Conservation (phyloP, 148 eudicot genomes). For the Vaccinium darrowii region DNA sequence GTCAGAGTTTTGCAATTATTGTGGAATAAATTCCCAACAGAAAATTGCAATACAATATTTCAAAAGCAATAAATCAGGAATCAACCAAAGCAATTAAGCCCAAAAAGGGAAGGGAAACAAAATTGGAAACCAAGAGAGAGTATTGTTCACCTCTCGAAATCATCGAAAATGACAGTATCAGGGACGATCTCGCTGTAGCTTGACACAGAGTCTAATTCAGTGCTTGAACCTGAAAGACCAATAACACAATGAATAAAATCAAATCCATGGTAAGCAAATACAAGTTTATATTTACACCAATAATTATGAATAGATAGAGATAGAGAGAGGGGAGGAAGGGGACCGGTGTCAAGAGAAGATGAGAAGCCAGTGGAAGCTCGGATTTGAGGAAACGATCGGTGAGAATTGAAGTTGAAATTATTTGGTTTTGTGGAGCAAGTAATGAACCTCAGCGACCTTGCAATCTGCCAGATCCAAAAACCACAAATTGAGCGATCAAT, state of each 20-base stretch:
- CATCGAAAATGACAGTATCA: slow-evolving; percentile 94
- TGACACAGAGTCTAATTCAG: slow-evolving; percentile 78
- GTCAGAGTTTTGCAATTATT: too few relatives aligned
- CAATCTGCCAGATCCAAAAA: slow-evolving; percentile 37
- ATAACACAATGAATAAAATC: slow-evolving; percentile 2
- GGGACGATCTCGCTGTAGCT: slow-evolving; percentile 89
- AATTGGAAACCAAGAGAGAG: not conserved
- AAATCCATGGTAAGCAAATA: not conserved
- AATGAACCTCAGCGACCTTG: slow-evolving; percentile 24
- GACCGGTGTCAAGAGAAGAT: slow-evolving; percentile 60
- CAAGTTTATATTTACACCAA: not conserved
- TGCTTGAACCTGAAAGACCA: slow-evolving; percentile 42
- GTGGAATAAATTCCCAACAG: too few relatives aligned
- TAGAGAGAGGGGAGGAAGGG: not conserved
- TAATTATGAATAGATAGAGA: not conserved
- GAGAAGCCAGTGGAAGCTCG: slow-evolving; percentile 56
- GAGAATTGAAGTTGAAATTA: slow-evolving; percentile 33
- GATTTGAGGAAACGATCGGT: slow-evolving; percentile 43
- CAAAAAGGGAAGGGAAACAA: not conserved
- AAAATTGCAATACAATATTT: not conserved
- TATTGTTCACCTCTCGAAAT: slow-evolving; percentile 62
- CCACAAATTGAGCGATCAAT: not conserved
- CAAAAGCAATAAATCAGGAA: not conserved
- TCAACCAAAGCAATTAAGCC: not conserved
- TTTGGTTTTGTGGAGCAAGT: slow-evolving; percentile 31